These are phyloP conservation scores for Ophiocytium majus DNA, from an alignment of 352 stramenopile genomes.

Conservation along the genomic window DNA sequence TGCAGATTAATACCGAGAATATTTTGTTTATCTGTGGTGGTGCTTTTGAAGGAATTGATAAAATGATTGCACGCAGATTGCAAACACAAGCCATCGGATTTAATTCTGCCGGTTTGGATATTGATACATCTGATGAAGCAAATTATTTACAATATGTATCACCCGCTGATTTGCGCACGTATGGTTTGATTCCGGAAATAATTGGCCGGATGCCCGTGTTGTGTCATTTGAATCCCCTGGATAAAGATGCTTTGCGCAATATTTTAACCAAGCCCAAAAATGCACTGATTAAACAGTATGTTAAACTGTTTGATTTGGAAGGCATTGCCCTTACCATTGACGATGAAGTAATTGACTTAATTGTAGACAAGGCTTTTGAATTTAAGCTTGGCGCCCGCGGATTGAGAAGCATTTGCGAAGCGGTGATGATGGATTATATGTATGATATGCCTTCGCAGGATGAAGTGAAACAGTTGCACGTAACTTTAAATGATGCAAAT, in stretches of 20 bases:
- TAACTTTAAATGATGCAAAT: too few relatives aligned
- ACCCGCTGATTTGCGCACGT: conserved; percentile 89
- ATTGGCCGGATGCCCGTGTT: conserved; percentile 93
- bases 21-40: conserved; percentile 97
- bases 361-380: conserved; percentile 81
- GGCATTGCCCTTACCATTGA: conserved; percentile 90
- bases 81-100: conserved; percentile 88
- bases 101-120: conserved; percentile 77
- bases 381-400: conserved; percentile 90
- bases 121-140: conserved; percentile 8
- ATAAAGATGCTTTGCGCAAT: conserved; percentile 82
- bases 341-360: conserved; percentile 80
- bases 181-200: conserved; percentile 95
- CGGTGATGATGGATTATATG: conserved; percentile 16
- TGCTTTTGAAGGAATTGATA: conserved; percentile 89
- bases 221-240: conserved; percentile 84
- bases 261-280: conserved; percentile 95
- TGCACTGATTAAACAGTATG: conserved; percentile 92
- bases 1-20: conserved; percentile 96
- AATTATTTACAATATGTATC: conserved; percentile 66
- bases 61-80: conserved; percentile 85
- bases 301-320: conserved; percentile 89
- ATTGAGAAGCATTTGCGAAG: conserved; percentile 76
- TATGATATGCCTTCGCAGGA: background rate
- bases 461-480: background rate